Conservation (phyloP, 2,329 filamentous ascomycete genomes). For the Gnomoniopsis smithogilvyi region DNA sequence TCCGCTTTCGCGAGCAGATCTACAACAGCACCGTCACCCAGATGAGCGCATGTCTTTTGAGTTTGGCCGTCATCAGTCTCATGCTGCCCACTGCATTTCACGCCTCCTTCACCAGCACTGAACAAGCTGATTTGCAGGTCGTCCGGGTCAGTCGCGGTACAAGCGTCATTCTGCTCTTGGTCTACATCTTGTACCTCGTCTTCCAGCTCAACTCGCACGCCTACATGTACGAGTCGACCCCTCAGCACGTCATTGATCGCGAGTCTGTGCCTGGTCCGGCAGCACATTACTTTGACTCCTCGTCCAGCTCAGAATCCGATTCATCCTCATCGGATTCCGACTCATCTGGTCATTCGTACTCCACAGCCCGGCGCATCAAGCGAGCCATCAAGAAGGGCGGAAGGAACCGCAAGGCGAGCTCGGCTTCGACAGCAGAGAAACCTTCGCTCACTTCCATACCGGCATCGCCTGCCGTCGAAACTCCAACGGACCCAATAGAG, state of each 20-base stretch:
- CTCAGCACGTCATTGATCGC: slow-evolving; percentile 58
- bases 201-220: slow-evolving; percentile 73
- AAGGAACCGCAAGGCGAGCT: slow-evolving; percentile 64
- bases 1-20: slow-evolving; percentile 85
- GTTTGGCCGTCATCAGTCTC: slow-evolving; percentile 84
- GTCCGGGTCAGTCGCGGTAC: slow-evolving; percentile 75
- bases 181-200: slow-evolving; percentile 70
- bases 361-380: slow-evolving; percentile 61
- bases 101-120: slow-evolving; percentile 61
- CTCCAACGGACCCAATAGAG: background rate
- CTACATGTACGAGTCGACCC: slow-evolving; percentile 67
- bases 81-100: slow-evolving; percentile 61
- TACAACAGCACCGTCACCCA: slow-evolving; percentile 96
- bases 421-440: slow-evolving; percentile 44
- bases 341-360: slow-evolving; percentile 40
- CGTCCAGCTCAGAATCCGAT: slow-evolving; percentile 34
- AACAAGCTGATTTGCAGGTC: slow-evolving; percentile 57
- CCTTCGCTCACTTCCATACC: background rate
- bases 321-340: slow-evolving; percentile 56
- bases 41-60: slow-evolving; percentile 91
- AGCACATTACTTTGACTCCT: slow-evolving; percentile 60
- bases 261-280: slow-evolving; percentile 68
- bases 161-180: slow-evolving; percentile 68
- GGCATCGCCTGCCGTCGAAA: slow-evolving; percentile 1
- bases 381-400: slow-evolving; percentile 56